Evolutionary conservation across 2,329 filamentous ascomycete genomes (phyloP).

Genomic region (Fusarium piperis): DNA sequence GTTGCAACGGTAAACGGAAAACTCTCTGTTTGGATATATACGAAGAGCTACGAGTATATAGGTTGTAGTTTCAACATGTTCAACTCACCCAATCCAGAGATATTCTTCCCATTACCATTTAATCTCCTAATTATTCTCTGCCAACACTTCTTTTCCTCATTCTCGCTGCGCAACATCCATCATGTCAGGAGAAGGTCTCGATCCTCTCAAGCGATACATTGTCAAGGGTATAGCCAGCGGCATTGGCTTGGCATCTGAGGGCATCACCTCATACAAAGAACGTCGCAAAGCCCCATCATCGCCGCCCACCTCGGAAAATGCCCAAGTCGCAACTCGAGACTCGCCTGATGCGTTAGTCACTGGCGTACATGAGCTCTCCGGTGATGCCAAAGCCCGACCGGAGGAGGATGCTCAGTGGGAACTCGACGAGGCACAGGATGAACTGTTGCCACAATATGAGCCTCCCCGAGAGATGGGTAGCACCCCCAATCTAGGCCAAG

Average conservation of each 20-base stretch:
- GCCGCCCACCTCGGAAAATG: background rate
- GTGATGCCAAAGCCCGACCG: background rate
- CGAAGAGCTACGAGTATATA: background rate
- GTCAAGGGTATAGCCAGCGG: slow-evolving; percentile 14
- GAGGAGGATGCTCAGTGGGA: slow-evolving; percentile 6
- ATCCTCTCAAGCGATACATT: slow-evolving; percentile 5
- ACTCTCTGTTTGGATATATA: background rate
- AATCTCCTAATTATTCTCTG: background rate
- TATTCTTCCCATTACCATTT: background rate
- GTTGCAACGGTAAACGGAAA: background rate
- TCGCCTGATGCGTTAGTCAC: background rate
- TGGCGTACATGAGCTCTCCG: background rate
- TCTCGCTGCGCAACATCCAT: background rate
- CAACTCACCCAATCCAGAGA: background rate
- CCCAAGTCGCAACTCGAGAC: background rate
- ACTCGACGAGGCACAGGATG: slow-evolving; percentile 5
- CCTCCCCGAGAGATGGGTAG: background rate
- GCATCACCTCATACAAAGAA: slow-evolving; percentile 9
- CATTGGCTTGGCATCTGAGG: slow-evolving; percentile 15
- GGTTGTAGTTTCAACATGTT: background rate
- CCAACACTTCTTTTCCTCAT: background rate
- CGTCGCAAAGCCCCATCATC: background rate
- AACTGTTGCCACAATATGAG: background rate
- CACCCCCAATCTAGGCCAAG: background rate
- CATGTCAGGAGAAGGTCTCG: slow-evolving; percentile 8